Conservation (phyloP, 768 basidiomycete genomes). For the Atractiella rhizophila region DNA sequence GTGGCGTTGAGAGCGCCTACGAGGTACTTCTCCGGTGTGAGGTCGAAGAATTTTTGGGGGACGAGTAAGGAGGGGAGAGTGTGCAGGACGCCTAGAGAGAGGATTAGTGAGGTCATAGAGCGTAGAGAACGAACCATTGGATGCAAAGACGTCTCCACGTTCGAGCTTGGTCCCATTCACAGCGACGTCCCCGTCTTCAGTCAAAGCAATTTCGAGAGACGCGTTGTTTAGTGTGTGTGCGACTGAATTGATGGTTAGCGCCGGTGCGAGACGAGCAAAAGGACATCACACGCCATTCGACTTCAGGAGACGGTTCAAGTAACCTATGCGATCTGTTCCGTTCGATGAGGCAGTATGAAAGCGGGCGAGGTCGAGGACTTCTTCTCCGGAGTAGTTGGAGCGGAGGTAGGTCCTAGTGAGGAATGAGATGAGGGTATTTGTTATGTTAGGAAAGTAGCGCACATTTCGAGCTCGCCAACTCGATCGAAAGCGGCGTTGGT, state of each 20-base stretch:
- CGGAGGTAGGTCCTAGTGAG: no score
- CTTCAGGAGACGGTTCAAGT: slow-evolving; percentile 18
- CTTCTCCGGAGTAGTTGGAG: no score
- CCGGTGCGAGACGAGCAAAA: neutral
- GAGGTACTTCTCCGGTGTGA: slow-evolving; percentile 87
- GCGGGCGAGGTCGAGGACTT: no score
- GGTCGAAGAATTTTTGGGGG: slow-evolving; percentile 42
- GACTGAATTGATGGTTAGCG: slow-evolving; percentile 7
- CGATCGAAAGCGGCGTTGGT: no score
- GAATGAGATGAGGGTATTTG: no score
- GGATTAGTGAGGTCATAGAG: neutral
- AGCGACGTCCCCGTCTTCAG: slow-evolving; percentile 26
- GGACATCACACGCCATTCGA: neutral
- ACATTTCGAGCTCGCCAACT: no score
- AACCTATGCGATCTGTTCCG: no score
- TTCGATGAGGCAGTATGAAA: no score
- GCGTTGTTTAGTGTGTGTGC: slow-evolving; percentile 27
- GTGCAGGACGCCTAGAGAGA: slow-evolving; percentile 46
- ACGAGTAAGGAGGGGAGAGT: slow-evolving; percentile 59
- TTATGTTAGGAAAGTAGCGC: no score
- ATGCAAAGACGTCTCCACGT: slow-evolving; percentile 65
- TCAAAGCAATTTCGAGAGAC: slow-evolving; percentile 33
- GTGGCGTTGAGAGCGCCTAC: slow-evolving; percentile 79
- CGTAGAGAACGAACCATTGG: slow-evolving; percentile 32
- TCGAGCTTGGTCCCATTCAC: slow-evolving; percentile 28